Evolutionary conservation across 495 filamentous ascomycete species (phyloP).

Genomic region (Xylaria castorea): DNA sequence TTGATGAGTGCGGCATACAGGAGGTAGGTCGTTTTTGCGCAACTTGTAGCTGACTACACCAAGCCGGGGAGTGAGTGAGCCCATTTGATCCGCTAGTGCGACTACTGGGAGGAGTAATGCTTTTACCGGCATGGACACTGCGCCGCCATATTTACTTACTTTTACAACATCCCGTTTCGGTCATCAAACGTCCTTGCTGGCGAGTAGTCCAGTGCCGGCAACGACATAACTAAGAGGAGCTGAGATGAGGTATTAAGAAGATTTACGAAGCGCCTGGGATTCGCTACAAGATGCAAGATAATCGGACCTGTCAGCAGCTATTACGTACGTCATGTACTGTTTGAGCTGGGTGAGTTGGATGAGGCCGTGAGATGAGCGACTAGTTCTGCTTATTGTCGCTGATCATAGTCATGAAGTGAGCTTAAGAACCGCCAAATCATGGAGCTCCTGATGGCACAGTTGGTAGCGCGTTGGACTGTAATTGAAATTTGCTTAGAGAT

Average conservation of each 20-base stretch:
- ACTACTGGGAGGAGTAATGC: neutral
- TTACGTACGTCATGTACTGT: neutral
- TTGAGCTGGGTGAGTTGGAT: neutral
- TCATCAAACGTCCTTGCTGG: neutral
- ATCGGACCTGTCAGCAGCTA: neutral
- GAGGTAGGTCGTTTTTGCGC: neutral
- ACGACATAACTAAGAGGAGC: neutral
- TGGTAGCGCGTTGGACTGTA: slow-evolving; percentile 20
- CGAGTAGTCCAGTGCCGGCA: neutral
- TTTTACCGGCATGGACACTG: neutral
- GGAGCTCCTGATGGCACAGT: slow-evolving; percentile 20
- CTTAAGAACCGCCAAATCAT: neutral
- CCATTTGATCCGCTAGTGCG: neutral
- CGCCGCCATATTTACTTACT: neutral
- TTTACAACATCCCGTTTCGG: neutral
- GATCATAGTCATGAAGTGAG: neutral
- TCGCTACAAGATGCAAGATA: neutral
- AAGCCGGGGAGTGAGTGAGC: neutral
- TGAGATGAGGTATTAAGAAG: neutral
- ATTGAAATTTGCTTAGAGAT: neutral
- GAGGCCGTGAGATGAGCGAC: neutral
- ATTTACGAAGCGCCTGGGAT: no score
- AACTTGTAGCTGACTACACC: neutral
- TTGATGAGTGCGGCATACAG: neutral
- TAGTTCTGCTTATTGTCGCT: neutral